Evolutionary conservation across 768 basidiomycete species (phyloP), one percentile per base, ranked within the genome.

Genomic region (Mycena latifolia): DNA sequence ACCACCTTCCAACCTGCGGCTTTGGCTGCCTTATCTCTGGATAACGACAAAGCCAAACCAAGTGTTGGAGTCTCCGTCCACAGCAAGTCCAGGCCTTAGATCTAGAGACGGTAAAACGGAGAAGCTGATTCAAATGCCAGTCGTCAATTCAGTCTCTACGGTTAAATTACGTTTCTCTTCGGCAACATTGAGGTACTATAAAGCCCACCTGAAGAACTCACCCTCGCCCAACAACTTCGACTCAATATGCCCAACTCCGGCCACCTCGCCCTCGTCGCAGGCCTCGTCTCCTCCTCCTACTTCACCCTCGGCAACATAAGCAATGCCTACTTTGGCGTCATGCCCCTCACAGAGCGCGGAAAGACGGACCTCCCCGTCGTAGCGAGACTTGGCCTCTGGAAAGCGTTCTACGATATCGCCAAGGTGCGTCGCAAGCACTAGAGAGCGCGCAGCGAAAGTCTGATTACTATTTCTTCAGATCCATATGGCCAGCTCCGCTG

Each of bases 231-330:
- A 11, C 31, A 5, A 33, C 31, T 33, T 6, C 31, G n/a, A n/a
- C 31, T 33, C 31, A 33, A 39, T 18, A 39, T 39, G 37, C 17
- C 37, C 37, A 39, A 18, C 37, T 5, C 37, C 37, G 55, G 55
- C 3, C 43, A 56, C 22, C 3, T 66, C 47, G 59, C 65, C 1
- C 54, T 61, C n/a, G 55, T 45, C 11, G 10, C 47, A 6, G 59
- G 54, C 9, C 57, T 61, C 60, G 11, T 48, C 14, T 46, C 66
- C 8, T 53, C 60, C 5, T 67, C 65, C 14, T 67, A 67, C 51
- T 67, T 61, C 20, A 37, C 55, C 28, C 54, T 67, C 27, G 48
- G 18, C 31, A 62, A 58, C 29, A 37, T 57, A 18, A 50, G 55
- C 9, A 5, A 4, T 7, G 39, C 55, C 2, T 62, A 46, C 24